Percentiles rank a stretch among this genome's conserved stretches.
These are phyloP conservation scores for Stachybotrys chlorohalonatus DNA, from an alignment of 2,329 filamentous ascomycete species.

Conservation along the genomic window DNA sequence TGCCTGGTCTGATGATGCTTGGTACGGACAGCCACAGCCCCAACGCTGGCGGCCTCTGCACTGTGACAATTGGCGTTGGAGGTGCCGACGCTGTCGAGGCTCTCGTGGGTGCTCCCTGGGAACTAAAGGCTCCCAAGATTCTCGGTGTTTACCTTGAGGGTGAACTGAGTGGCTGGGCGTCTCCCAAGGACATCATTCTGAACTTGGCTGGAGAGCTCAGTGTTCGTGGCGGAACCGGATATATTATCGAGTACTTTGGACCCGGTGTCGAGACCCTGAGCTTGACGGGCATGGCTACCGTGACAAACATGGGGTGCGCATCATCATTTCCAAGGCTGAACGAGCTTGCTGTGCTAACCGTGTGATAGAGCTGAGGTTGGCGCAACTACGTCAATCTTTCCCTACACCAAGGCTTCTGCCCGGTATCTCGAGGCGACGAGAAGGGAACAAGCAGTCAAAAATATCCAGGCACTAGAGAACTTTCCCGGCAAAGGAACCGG, in stretches of 20 bases:
- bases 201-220: conserved; percentile 82
- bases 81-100: conserved; percentile 96
- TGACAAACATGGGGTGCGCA: conserved; percentile 68
- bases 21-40: conserved; percentile 96
- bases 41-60: conserved; percentile 89
- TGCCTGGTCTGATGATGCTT: conserved; percentile 98
- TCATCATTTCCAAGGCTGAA: neutral
- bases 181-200: conserved; percentile 93
- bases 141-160: conserved; percentile 80
- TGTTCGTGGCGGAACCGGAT: conserved; percentile 88
- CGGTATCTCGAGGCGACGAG: conserved; percentile 84
- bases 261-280: conserved; percentile 83
- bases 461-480: conserved; percentile 51
- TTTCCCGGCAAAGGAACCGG: conserved; percentile 34
- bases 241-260: conserved; percentile 89
- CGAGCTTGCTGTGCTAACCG: neutral
- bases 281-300: conserved; percentile 87
- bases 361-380: conserved; percentile 60
- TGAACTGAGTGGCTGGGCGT: conserved; percentile 79
- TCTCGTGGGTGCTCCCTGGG: conserved; percentile 92
- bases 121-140: conserved; percentile 88
- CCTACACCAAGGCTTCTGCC: conserved; percentile 74
- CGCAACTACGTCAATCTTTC: conserved; percentile 93
- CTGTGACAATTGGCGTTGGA: conserved; percentile 93
- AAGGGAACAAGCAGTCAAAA: conserved; percentile 50